These are phyloP conservation scores for Alloteropsis semialata DNA, from an alignment of 176 grass and related monocot genomes.

Conservation along the genomic window DNA sequence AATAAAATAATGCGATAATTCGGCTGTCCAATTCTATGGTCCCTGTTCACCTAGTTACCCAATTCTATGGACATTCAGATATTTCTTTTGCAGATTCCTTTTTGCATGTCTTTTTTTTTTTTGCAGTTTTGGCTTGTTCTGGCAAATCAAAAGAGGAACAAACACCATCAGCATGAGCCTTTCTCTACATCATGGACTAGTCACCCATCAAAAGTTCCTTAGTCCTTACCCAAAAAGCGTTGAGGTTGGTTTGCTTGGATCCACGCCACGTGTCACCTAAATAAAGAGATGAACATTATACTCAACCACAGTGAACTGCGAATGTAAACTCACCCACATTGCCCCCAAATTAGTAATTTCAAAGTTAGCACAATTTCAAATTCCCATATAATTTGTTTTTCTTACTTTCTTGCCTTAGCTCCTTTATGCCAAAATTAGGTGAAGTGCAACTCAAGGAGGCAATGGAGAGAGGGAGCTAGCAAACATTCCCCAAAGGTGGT, in stretches of 20 bases:
- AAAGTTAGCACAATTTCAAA: no score
- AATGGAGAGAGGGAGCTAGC: not conserved
- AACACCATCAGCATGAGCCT: not conserved
- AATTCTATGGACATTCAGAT: not conserved
- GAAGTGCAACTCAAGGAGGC: not conserved
- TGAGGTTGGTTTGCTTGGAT: not conserved
- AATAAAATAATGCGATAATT: not conserved
- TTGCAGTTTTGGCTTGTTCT: not conserved
- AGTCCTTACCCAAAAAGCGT: not conserved
- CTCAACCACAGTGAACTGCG: not conserved
- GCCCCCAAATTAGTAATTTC: not conserved
- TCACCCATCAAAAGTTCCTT: not conserved
- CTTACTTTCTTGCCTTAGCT: not conserved
- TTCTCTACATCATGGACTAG: not conserved
- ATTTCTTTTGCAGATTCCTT: not conserved
- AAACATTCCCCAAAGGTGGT: constrained; percentile 8
- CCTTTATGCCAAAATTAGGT: not conserved
- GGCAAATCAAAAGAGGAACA: not conserved
- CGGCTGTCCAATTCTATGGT: not conserved
- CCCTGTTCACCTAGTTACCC: not conserved
- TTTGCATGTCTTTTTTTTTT: not conserved
- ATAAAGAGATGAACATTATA: not conserved
- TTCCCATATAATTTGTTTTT: not conserved
- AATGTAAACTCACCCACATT: not conserved
- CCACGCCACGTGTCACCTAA: not conserved